Percentiles rank a stretch among this genome's conserved stretches.
Evolutionary conservation across 176 grass and related monocot genomes (phyloP).

Genomic region (Musa beccarii): DNA sequence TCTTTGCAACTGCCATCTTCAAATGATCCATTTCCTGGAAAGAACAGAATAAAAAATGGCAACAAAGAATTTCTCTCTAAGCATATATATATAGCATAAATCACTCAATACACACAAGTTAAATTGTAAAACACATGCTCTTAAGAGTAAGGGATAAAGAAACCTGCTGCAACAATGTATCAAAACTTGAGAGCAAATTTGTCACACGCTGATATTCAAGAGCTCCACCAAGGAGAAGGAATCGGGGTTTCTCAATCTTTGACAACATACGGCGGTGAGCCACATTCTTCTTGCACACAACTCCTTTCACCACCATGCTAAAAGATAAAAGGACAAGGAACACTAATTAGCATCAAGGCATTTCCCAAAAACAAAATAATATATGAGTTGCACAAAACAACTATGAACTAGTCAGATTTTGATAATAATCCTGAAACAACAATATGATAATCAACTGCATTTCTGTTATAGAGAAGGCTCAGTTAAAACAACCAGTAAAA

Average conservation of each 20-base stretch:
- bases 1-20: conserved; percentile 96
- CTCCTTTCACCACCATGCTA: conserved; percentile 79
- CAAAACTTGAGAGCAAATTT: conserved; percentile 98
- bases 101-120: conserved; percentile 6
- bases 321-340: conserved; percentile 22
- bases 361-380: not conserved
- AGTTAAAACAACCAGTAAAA: not conserved
- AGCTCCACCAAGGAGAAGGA: conserved; percentile 88
- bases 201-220: conserved; percentile 96
- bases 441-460: not conserved
- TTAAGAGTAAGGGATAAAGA: conserved; percentile 13
- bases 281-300: conserved; percentile 99
- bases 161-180: conserved; percentile 98
- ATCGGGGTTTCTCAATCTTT: conserved; percentile 64
- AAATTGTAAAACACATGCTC: conserved; percentile 8
- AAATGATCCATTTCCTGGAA: conserved; percentile 91
- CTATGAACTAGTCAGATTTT: not conserved
- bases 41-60: conserved; percentile 24
- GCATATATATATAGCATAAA: conserved; percentile 4
- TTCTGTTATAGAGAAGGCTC: not conserved
- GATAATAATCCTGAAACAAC: not conserved
- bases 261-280: conserved; percentile 74
- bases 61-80: conserved; percentile 18
- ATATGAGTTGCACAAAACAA: not conserved
- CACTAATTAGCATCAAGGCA: not conserved